These are phyloP conservation scores for Tylopilus balloui DNA, from an alignment of 768 basidiomycete genomes.

Conservation along the genomic window DNA sequence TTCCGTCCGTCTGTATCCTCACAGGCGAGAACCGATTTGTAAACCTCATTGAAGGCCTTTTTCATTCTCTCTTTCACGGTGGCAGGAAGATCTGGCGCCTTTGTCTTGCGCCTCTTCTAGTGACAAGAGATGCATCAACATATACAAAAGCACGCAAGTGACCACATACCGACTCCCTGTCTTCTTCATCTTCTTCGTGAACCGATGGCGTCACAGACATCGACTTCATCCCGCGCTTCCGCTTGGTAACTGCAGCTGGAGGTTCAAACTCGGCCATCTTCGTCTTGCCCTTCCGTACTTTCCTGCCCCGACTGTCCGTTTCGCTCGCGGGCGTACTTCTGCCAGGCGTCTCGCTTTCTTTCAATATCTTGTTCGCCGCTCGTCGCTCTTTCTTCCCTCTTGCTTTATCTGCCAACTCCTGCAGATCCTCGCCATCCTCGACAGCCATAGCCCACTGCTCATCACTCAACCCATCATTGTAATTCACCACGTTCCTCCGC, in stretches of 20 bases:
- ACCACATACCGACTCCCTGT: conserved; percentile 58
- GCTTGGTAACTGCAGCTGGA: conserved; percentile 49
- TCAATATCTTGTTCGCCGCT: conserved; percentile 52
- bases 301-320: conserved; percentile 52
- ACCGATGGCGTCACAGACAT: conserved; percentile 74
- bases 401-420: conserved; percentile 64
- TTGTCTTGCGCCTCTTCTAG: conserved; percentile 86
- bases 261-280: conserved; percentile 52
- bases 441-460: conserved; percentile 89
- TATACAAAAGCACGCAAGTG: background rate
- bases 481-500: conserved; percentile 78
- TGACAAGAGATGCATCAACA: background rate
- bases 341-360: conserved; percentile 56
- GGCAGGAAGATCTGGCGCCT: conserved; percentile 52
- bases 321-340: conserved; percentile 65
- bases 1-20: conserved; percentile 72
- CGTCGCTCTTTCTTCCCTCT: conserved; percentile 65
- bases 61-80: conserved; percentile 73
- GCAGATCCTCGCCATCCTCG: conserved; percentile 77
- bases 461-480: conserved; percentile 91
- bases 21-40: conserved; percentile 67
- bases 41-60: conserved; percentile 73
- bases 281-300: conserved; percentile 54
- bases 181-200: conserved; percentile 73
- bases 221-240: conserved; percentile 70